Conservation (phyloP, 306 rosid genomes). For the Nissolia schottii region DNA sequence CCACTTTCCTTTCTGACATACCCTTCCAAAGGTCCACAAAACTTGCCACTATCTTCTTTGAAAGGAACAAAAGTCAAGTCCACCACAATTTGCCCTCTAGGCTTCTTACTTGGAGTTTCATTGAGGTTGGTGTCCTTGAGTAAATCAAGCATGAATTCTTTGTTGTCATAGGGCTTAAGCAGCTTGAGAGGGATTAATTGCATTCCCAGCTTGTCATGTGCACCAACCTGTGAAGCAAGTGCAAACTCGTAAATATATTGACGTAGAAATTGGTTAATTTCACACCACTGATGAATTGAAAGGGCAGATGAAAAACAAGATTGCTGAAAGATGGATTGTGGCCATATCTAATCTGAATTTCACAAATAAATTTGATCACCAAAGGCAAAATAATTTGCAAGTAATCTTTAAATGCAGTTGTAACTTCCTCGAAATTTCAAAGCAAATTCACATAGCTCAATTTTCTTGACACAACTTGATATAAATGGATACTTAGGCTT, state of each 20-base stretch:
- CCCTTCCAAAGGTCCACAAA: slow-evolving; percentile 26
- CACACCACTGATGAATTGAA: neutral
- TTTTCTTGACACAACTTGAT: neutral
- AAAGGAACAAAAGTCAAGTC: slow-evolving; percentile 79
- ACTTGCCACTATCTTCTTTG: slow-evolving; percentile 56
- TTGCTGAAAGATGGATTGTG: neutral
- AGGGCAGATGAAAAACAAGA: neutral
- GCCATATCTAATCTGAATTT: neutral
- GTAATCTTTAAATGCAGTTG: neutral
- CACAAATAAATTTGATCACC: neutral
- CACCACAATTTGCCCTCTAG: slow-evolving; percentile 64
- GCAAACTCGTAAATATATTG: too few relatives aligned
- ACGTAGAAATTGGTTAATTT: too few relatives aligned
- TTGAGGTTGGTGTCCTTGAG: slow-evolving; percentile 61
- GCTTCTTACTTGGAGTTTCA: slow-evolving; percentile 61
- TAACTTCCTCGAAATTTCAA: neutral
- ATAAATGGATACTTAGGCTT: neutral
- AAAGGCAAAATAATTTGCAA: neutral
- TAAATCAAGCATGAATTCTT: slow-evolving; percentile 65
- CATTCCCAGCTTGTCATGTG: slow-evolving; percentile 82
- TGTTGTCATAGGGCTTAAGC: slow-evolving; percentile 54
- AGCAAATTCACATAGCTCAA: neutral
- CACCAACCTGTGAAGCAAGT: slow-evolving; percentile 61
- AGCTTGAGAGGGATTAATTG: slow-evolving; percentile 71
- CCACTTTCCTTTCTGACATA: slow-evolving; percentile 41